phyloP scores from a whole-genome alignment of 805 yeast species.

The Clavispora carvajalis region DNA sequence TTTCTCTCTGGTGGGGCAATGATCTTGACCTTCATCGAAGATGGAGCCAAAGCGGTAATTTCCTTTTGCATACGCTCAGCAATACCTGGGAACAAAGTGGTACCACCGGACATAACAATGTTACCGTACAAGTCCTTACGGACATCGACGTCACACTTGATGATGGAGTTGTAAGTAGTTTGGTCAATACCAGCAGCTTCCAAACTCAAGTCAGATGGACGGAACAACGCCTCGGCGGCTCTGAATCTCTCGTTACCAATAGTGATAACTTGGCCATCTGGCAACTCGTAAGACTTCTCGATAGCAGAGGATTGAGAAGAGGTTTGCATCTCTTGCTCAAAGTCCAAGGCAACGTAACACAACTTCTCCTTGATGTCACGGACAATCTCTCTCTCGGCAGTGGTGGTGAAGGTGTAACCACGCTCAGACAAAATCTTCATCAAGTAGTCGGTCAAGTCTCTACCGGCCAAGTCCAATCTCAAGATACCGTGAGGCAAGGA shows the following conservation, averaged over 20 bases:
- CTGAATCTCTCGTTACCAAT: slow-evolving; percentile 99
- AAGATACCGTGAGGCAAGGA: slow-evolving; percentile 97
- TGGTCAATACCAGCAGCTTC: slow-evolving; percentile 99
- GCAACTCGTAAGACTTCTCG: slow-evolving; percentile 98
- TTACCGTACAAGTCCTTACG: slow-evolving; percentile 98
- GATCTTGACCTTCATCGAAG: slow-evolving; percentile 99
- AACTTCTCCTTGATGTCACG: slow-evolving; percentile 96
- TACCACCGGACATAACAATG: slow-evolving; percentile 99
- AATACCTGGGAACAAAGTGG: slow-evolving; percentile 99
- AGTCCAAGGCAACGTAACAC: slow-evolving; percentile 98
- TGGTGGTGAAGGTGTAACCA: slow-evolving; percentile 97
- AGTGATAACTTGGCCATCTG: slow-evolving; percentile 99
- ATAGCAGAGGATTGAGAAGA: slow-evolving; percentile 97
- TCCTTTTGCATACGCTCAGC: slow-evolving; percentile 99
- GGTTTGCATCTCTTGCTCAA: slow-evolving; percentile 99
- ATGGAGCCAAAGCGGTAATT: slow-evolving; percentile 98
- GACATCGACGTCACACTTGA: slow-evolving; percentile 98
- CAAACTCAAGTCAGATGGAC: slow-evolving; percentile 83
- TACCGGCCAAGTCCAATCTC: slow-evolving; percentile 99
- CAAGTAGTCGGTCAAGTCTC: slow-evolving; percentile 98
- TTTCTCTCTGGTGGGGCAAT: slow-evolving; percentile 99
- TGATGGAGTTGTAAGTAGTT: slow-evolving; percentile 90
- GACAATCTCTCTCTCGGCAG: slow-evolving; percentile 97
- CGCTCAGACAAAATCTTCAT: slow-evolving; percentile 98
- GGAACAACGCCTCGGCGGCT: slow-evolving; percentile 99